Evolutionary conservation across 192 early-diverging fungal genomes (phyloP).

Genomic region (Coemansia erecta): DNA sequence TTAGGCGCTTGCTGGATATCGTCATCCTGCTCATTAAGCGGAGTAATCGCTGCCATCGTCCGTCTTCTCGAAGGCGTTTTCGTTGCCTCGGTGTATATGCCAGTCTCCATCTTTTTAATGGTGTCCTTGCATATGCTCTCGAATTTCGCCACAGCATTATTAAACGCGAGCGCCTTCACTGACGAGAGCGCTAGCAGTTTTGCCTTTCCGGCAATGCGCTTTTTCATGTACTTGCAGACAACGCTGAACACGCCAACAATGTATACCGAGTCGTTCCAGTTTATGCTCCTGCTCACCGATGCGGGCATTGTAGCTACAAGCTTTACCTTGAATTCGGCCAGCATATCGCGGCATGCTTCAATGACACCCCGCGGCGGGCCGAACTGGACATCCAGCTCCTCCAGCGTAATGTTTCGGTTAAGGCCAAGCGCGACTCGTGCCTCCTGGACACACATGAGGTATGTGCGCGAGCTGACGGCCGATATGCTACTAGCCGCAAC

Average conservation of each 20-base stretch:
- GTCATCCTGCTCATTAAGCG: neutral
- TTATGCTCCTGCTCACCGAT: slow-evolving; percentile 28
- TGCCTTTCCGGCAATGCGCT: slow-evolving; percentile 30
- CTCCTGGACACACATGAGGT: slow-evolving; percentile 26
- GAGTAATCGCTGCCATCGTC: neutral
- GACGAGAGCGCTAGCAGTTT: slow-evolving; percentile 22
- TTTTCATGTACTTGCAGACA: slow-evolving; percentile 43
- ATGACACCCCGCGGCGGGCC: slow-evolving; percentile 32
- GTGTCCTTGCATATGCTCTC: slow-evolving; percentile 29
- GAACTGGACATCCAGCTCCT: slow-evolving; percentile 47
- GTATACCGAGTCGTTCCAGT: slow-evolving; percentile 45
- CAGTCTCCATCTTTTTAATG: neutral
- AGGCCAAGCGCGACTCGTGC: slow-evolving; percentile 36
- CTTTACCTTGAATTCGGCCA: slow-evolving; percentile 29
- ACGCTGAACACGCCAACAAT: slow-evolving; percentile 36
- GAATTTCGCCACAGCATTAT: slow-evolving; percentile 25
- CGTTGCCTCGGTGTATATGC: slow-evolving; percentile 26
- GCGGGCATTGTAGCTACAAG: slow-evolving; percentile 29
- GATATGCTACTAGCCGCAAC: slow-evolving; percentile 38
- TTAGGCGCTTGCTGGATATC: neutral
- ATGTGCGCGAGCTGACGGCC: slow-evolving; percentile 23
- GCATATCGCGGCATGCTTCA: slow-evolving; percentile 23
- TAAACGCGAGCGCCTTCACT: slow-evolving; percentile 21
- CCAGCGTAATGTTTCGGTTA: slow-evolving; percentile 38
- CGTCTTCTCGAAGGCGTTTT: neutral